Evolutionary conservation across 179 eudicot genomes (phyloP).

Genomic region (Beta lomatogona): DNA sequence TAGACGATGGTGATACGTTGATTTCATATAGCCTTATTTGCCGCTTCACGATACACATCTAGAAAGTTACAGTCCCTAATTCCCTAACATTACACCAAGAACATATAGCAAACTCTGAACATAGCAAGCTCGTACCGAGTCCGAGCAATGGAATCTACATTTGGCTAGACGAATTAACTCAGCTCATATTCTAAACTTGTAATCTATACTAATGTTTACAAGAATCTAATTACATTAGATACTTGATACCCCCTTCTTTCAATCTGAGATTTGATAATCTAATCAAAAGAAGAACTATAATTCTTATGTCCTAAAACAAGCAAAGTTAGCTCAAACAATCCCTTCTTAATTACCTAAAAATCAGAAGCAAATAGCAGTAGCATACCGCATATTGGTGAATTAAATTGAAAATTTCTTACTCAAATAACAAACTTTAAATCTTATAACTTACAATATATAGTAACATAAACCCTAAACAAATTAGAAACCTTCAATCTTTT

Average conservation of each 20-base stretch:
- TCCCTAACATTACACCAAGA: not conserved
- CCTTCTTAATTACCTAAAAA: not conserved
- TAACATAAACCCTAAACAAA: too few species aligned
- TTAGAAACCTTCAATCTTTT: too few species aligned
- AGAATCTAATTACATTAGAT: not conserved
- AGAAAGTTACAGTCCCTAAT: not conserved
- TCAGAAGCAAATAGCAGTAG: constrained; percentile 17
- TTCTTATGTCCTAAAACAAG: not conserved
- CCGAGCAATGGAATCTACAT: not conserved
- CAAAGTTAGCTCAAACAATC: not conserved
- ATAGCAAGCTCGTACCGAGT: not conserved
- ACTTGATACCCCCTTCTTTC: not conserved
- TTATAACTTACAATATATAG: too few species aligned
- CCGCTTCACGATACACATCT: not conserved
- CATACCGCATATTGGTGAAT: not conserved
- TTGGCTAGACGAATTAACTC: not conserved
- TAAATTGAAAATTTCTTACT: not conserved
- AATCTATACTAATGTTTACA: not conserved
- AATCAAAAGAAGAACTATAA: too few species aligned
- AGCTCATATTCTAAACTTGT: not conserved
- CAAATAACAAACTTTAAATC: too few species aligned
- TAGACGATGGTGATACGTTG: too few species aligned
- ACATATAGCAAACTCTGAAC: not conserved
- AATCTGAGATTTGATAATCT: not conserved
- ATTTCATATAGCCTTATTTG: not conserved